phyloP scores from a whole-genome alignment of 225 moss, liverwort and hornwort species.

The Anthoceros angustus region DNA sequence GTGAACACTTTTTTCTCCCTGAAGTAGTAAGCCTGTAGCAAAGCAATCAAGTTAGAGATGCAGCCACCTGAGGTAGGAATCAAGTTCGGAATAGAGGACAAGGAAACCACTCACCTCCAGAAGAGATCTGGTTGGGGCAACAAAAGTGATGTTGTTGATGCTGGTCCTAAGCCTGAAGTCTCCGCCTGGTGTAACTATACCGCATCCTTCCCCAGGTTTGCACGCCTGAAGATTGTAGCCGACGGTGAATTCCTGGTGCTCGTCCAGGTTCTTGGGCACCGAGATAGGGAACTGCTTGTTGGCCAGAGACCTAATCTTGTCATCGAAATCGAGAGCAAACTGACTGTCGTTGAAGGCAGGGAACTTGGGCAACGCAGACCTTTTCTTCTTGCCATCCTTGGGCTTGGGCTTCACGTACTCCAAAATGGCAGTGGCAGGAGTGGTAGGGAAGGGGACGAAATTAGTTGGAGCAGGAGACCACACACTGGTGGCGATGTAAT shows the following conservation, averaged over 20 bases:
- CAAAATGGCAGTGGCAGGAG: slow-evolving; percentile 27
- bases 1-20: slow-evolving; percentile 8
- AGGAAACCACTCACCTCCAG: neutral
- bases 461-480: slow-evolving; percentile 17
- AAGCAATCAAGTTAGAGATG: too few species aligned
- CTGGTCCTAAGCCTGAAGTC: neutral
- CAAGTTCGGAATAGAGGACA: neutral
- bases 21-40: neutral
- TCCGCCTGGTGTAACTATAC: neutral
- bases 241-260: neutral
- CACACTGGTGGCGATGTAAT: slow-evolving; percentile 31
- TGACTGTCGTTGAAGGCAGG: slow-evolving; percentile 32
- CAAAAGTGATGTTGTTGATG: slow-evolving; percentile 1
- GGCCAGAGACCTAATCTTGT: slow-evolving; percentile 8
- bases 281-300: neutral
- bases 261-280: neutral
- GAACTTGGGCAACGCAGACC: slow-evolving; percentile 25
- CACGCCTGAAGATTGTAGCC: neutral
- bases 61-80: neutral
- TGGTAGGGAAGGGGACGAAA: slow-evolving; percentile 17
- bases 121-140: neutral
- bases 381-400: slow-evolving; percentile 4
- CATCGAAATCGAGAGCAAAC: slow-evolving; percentile 28
- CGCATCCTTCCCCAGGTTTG: neutral
- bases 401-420: slow-evolving; percentile 13